A percentile compares a stretch with the other conserved stretches of the same genome.
phyloP scores from a whole-genome alignment of 2,329 filamentous ascomycete species.

The Fonsecaea pedrosoi region DNA sequence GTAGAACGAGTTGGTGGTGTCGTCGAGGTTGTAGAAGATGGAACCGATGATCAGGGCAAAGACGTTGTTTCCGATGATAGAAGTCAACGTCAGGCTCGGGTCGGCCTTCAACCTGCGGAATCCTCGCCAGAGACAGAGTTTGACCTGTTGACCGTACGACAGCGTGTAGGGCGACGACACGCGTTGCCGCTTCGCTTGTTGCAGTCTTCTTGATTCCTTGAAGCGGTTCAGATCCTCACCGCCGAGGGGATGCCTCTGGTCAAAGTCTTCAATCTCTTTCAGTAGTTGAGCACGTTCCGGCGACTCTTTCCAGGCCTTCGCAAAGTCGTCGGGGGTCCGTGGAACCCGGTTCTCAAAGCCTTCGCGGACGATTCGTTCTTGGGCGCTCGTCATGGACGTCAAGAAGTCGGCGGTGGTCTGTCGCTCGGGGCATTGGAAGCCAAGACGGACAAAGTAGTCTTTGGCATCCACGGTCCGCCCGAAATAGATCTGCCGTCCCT shows the following conservation, averaged over 20 bases:
- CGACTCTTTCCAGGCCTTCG: conserved; percentile 61
- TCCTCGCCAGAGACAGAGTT: conserved; percentile 63
- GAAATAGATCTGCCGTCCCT: conserved; percentile 80
- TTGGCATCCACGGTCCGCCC: conserved; percentile 68
- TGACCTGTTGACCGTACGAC: conserved; percentile 62
- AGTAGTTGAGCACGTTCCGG: conserved; percentile 53
- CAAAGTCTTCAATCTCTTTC: conserved; percentile 54
- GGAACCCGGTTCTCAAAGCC: conserved; percentile 71
- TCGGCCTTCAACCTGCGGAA: conserved; percentile 72
- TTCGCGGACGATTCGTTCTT: conserved; percentile 62
- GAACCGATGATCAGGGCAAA: conserved; percentile 70
- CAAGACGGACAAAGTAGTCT: conserved; percentile 71
- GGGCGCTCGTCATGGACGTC: conserved; percentile 71
- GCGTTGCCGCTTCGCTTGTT: conserved; percentile 54
- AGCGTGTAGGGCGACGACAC: conserved; percentile 64
- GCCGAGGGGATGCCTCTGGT: conserved; percentile 51
- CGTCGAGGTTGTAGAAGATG: conserved; percentile 69
- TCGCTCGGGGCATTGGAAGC: conserved; percentile 71
- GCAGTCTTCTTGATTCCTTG: conserved; percentile 50
- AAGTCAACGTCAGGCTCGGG: conserved; percentile 68
- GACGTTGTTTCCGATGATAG: conserved; percentile 63
- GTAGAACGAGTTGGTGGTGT: conserved; percentile 66
- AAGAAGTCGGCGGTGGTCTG: conserved; percentile 76
- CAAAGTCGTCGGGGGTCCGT: conserved; percentile 74
- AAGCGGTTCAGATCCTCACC: conserved; percentile 51